Percentiles rank a stretch among this genome's conserved stretches.
These are phyloP conservation scores for Aaosphaeria pasadenensis DNA, from an alignment of 2,329 filamentous ascomycete genomes.

Conservation along the genomic window DNA sequence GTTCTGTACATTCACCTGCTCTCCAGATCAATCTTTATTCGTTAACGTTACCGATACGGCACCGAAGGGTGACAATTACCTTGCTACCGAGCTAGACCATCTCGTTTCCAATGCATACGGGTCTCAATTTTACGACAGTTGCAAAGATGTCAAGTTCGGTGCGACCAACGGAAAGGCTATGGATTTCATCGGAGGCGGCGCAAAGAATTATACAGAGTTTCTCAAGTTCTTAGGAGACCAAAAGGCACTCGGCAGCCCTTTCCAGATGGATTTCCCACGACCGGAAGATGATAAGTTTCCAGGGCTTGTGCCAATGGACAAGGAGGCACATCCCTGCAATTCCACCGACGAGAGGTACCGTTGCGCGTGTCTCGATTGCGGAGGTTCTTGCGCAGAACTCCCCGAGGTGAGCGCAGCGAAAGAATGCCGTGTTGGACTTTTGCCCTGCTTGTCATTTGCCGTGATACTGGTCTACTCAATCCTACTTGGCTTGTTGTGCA, in stretches of 20 bases:
- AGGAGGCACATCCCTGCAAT: constrained; percentile 82
- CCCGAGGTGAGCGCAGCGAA: constrained; percentile 68
- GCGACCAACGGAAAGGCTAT: constrained; percentile 92
- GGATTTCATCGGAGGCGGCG: constrained; percentile 92
- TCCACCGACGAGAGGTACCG: constrained; percentile 80
- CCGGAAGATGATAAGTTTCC: constrained; percentile 58
- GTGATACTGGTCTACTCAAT: constrained; percentile 83
- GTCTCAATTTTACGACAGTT: constrained; percentile 88
- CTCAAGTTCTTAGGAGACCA: constrained; percentile 92
- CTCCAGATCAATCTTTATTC: constrained; percentile 92
- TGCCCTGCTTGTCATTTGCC: constrained; percentile 93
- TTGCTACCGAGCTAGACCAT: constrained; percentile 90
- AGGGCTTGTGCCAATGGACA: constrained; percentile 68
- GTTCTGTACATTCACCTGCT: constrained; percentile 98
- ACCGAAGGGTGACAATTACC: constrained; percentile 56
- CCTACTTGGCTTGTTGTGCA: constrained; percentile 65
- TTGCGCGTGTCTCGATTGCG: constrained; percentile 93
- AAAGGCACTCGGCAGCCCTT: constrained; percentile 86
- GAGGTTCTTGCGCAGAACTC: constrained; percentile 76
- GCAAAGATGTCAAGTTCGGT: constrained; percentile 98
- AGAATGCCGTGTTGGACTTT: constrained; percentile 75
- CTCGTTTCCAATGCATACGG: constrained; percentile 82
- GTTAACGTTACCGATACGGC: constrained; percentile 82
- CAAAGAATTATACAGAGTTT: constrained; percentile 83
- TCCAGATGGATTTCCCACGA: constrained; percentile 91